A percentile compares a stretch with the other conserved stretches of the same genome.
These are phyloP conservation scores for Fallopia convolvulus DNA, from an alignment of 148 eudicot genomes.

Conservation along the genomic window DNA sequence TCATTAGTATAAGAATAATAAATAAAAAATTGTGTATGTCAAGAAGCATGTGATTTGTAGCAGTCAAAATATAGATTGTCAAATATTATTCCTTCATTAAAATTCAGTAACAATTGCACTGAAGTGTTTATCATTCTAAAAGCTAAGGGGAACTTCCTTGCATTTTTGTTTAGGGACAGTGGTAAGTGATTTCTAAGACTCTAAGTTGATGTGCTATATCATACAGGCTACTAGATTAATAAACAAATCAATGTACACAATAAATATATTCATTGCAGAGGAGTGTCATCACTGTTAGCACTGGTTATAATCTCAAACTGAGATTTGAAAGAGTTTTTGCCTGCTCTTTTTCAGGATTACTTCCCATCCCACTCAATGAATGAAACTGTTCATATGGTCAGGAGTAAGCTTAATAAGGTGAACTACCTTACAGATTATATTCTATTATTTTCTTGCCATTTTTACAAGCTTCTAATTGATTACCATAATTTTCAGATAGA, in stretches of 20 bases:
- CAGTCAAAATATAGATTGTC: not conserved
- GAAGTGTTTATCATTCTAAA: not conserved
- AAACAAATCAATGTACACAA: not conserved
- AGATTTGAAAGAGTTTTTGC: not conserved
- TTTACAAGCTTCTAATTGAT: not conserved
- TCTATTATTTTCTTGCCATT: not conserved
- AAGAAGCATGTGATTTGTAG: not conserved
- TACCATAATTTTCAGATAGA: conserved; percentile 7
- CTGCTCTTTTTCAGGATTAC: conserved; percentile 2
- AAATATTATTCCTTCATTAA: not conserved
- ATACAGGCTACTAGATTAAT: not conserved
- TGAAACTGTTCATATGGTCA: conserved; percentile 13
- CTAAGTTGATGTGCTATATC: not conserved
- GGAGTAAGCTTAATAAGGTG: conserved; percentile 13
- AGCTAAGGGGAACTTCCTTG: not conserved
- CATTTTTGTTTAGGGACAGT: not conserved
- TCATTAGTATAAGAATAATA: no score
- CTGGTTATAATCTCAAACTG: not conserved
- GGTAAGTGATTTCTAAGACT: not conserved
- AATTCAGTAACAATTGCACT: not conserved
- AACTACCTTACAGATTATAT: not conserved
- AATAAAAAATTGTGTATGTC: no score
- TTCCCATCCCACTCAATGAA: conserved; percentile 17
- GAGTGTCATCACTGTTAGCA: not conserved
- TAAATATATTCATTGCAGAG: not conserved